phyloP scores from a whole-genome alignment of 352 stramenopile species.

The Phytophthora tubulina region DNA sequence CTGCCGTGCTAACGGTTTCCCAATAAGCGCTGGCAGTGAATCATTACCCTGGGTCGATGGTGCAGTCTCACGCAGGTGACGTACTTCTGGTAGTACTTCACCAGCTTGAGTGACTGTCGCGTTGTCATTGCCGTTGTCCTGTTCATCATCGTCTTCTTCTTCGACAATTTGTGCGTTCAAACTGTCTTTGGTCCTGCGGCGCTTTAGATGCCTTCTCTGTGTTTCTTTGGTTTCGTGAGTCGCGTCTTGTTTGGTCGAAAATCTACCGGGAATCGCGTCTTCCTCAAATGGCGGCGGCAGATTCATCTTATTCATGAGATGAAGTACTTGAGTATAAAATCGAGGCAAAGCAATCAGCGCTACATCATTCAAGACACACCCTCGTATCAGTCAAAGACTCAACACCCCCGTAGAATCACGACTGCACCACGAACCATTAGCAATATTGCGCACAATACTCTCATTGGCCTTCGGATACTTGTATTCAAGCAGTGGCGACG shows the following conservation, averaged over 20 bases:
- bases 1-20: slow-evolving; percentile 31
- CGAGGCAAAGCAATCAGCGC: slow-evolving; percentile 86
- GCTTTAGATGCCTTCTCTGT: slow-evolving; percentile 26
- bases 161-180: slow-evolving; percentile 40
- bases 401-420: neutral
- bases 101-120: neutral
- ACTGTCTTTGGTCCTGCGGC: slow-evolving; percentile 25
- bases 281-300: slow-evolving; percentile 83
- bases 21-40: slow-evolving; percentile 23
- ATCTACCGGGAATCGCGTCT: slow-evolving; percentile 71
- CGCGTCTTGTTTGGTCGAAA: slow-evolving; percentile 45
- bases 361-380: slow-evolving; percentile 28
- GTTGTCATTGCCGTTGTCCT: slow-evolving; percentile 21
- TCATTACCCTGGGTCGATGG: neutral
- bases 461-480: slow-evolving; percentile 87
- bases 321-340: slow-evolving; percentile 92
- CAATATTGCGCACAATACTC: slow-evolving; percentile 86
- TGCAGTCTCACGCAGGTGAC: neutral
- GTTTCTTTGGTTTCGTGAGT: neutral
- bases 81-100: neutral
- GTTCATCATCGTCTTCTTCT: slow-evolving; percentile 53
- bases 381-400: slow-evolving; percentile 8
- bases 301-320: slow-evolving; percentile 95
- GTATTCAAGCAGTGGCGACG: slow-evolving; percentile 87
- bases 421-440: slow-evolving; percentile 67